A percentile compares a stretch with the other conserved stretches of the same genome.
phyloP scores from a whole-genome alignment of 176 grass and related monocot genomes.

The Carex pumila region DNA sequence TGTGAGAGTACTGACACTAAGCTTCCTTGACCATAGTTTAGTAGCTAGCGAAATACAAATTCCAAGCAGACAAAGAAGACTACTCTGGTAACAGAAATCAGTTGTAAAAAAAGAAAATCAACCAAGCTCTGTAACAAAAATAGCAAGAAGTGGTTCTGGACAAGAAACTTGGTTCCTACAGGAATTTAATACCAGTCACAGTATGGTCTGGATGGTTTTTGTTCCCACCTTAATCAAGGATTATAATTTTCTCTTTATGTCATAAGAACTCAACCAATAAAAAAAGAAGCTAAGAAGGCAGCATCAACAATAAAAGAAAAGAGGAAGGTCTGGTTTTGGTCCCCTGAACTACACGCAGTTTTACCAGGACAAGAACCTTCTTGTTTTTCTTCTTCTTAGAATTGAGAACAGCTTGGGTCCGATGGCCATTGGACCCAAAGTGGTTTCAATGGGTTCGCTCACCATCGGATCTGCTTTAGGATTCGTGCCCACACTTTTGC shows the following conservation, averaged over 20 bases:
- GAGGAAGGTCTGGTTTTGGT: background rate
- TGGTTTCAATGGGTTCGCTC: too few species aligned
- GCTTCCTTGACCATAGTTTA: background rate
- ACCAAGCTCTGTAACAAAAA: background rate
- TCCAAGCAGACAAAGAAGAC: background rate
- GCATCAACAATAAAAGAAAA: background rate
- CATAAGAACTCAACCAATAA: background rate
- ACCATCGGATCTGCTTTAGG: too few species aligned
- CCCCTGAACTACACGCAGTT: background rate
- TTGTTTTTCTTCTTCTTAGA: background rate
- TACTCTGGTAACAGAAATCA: background rate
- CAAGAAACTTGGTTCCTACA: background rate
- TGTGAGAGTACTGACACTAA: background rate
- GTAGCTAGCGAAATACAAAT: background rate
- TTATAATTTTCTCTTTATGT: background rate
- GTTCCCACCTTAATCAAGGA: background rate
- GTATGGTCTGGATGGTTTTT: background rate
- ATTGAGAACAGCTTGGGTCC: too few species aligned
- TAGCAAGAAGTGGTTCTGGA: background rate
- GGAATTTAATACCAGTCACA: background rate
- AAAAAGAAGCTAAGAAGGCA: background rate
- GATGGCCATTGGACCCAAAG: too few species aligned
- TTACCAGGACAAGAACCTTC: background rate
- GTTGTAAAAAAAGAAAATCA: background rate
- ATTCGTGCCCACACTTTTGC: too few species aligned